phyloP scores from a whole-genome alignment of 176 grass and related monocot species.

The Carex pumila region DNA sequence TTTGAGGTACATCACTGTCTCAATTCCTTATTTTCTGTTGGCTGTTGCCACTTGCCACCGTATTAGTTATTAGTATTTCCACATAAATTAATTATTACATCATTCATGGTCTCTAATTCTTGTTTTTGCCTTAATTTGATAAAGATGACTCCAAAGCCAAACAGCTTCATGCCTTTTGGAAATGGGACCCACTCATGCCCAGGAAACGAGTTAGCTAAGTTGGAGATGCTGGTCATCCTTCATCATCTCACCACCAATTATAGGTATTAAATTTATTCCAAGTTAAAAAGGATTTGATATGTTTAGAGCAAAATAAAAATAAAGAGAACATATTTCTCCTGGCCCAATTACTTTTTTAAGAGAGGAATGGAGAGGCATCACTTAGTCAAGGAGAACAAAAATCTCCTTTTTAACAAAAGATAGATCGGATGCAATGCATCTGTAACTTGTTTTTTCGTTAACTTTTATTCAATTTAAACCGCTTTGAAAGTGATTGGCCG shows the following conservation, averaged over 20 bases:
- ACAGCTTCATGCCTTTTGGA: conserved; percentile 97
- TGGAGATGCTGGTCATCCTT: conserved; percentile 95
- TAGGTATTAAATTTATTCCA: conserved; percentile 24
- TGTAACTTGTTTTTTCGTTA: neutral
- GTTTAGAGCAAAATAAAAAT: neutral
- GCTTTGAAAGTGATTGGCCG: neutral
- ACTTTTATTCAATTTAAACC: neutral
- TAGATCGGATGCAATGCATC: conserved; percentile 1
- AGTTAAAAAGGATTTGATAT: neutral
- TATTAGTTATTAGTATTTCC: neutral
- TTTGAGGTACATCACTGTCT: conserved; percentile 55
- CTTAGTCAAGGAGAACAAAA: conserved; percentile 3
- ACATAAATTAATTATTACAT: neutral
- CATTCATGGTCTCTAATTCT: neutral
- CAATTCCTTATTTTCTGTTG: neutral
- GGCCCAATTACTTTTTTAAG: neutral
- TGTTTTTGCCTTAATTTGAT: neutral
- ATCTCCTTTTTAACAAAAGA: conserved; percentile 10
- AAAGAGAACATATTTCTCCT: neutral
- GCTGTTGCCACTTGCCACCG: neutral
- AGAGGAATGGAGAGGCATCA: neutral
- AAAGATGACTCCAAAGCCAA: conserved; percentile 80
- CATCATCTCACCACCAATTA: conserved; percentile 92
- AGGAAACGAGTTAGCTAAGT: conserved; percentile 93
- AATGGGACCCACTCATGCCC: conserved; percentile 98